Conservation (phyloP, 352 stramenopile species). For the Salisapilia sapeloensis region DNA sequence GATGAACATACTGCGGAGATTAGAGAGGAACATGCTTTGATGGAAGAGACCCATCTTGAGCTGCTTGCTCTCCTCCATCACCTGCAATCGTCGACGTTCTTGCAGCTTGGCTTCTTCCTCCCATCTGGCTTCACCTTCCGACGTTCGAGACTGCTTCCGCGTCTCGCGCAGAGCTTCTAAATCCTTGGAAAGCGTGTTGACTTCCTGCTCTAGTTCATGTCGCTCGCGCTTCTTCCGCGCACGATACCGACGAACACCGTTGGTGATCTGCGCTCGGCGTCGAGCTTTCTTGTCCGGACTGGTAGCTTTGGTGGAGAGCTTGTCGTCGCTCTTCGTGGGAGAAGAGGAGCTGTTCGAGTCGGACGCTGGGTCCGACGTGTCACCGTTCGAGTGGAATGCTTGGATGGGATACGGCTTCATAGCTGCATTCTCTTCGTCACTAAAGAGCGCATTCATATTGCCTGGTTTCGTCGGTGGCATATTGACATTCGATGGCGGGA, state of each 20-base stretch:
- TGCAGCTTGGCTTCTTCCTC: slow-evolving; percentile 14
- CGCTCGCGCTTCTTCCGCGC: slow-evolving; percentile 12
- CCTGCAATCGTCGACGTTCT: slow-evolving; percentile 12
- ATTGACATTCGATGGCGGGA: too few relatives aligned
- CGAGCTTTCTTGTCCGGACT: slow-evolving; percentile 7
- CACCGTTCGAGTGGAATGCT: too few relatives aligned
- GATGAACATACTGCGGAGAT: slow-evolving; percentile 16
- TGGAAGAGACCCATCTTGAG: slow-evolving; percentile 24
- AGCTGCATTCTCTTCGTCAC: too few relatives aligned
- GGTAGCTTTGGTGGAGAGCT: too few relatives aligned
- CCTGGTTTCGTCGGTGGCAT: too few relatives aligned
- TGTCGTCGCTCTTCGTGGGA: too few relatives aligned
- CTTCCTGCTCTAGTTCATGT: slow-evolving; percentile 17
- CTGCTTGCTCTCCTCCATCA: slow-evolving; percentile 24
- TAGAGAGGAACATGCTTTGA: slow-evolving; percentile 21
- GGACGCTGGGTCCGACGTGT: too few relatives aligned
- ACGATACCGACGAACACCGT: slow-evolving; percentile 8
- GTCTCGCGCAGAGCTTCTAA: slow-evolving; percentile 14
- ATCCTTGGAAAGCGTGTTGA: slow-evolving; percentile 12
- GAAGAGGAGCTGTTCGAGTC: too few relatives aligned
- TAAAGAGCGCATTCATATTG: too few relatives aligned
- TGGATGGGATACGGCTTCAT: too few relatives aligned
- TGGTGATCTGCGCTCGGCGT: slow-evolving; percentile 6
- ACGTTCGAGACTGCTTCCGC: slow-evolving; percentile 9
- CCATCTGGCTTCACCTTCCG: slow-evolving; percentile 8